Base-by-base conservation (phyloP, 148 eudicot species). In the Bassia scoparia region DNA sequence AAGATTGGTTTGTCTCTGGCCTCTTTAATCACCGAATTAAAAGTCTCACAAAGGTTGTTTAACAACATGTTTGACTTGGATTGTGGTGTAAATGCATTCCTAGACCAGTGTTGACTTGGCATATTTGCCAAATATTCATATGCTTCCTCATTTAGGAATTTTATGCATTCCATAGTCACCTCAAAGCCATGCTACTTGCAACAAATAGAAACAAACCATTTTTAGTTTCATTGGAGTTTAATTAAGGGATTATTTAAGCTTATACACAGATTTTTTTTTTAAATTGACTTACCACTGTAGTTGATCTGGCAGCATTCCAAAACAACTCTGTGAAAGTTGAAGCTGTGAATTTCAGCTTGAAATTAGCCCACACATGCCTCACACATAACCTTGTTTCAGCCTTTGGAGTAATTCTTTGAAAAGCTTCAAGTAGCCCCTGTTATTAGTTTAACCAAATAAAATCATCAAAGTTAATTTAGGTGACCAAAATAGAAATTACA, bases 311-410 rank as follows among this genome's bases (percentile, higher is more conserved):
- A 16, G 68, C 48, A 37, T n/a, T 64, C 50, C 16, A 64, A 13
- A 64, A 64, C 11, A 64, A 3, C 1, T 55, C 59, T 13, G 23
- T 64, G 16, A 23, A 64, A 2, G 27, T 64, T 4, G 24, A 7
- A 2, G 49, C 18, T 20, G 15, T 20, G 26, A 64, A 64, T 9
- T 41, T 8, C 1, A 37, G 50, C 11, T 64, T 64, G 27, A 64
- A 64, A 37, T 64, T 64, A 4, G 23, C 68, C 68, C 68, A 64
- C 6, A 38, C 38, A 20, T 64, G 68, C 13, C 68, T 38, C 4
- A 37, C 68, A 64, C 31, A 64, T 21, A 6, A 64, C 17, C 68
- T 64, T 0, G 0, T 37, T 13, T 64, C 27, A 5, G 49, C 68
- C 0, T 37, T 7, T 1, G 68, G 68, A 0, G 38, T 49, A 15